Base-by-base conservation (phyloP, 768 basidiomycete species). In the Leccinellum albellum region DNA sequence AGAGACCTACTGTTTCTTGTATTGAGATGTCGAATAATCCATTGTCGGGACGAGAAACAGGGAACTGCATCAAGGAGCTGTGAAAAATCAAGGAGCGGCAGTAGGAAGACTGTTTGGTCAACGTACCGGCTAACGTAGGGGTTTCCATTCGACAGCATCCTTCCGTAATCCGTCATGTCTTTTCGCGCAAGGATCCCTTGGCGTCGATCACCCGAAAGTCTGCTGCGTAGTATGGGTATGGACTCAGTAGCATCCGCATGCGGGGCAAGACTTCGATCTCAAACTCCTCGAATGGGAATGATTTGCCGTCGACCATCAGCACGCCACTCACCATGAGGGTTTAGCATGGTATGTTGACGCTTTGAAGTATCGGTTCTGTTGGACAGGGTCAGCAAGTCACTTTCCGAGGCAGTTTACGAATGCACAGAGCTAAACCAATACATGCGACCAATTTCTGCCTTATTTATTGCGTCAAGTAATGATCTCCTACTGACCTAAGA, bases 21-120 rank as follows among this genome's bases (percentile, higher is more conserved):
- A 81, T 76, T 45, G 81, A 79, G 45, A 94, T 70, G 63, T 93
- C 91, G 52, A 94, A 84, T 33, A 85, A 69, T 0, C 91, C 90
- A 64, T 94, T 90, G 58, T 88, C 82, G 0, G 89, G 87, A 50
- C 86, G 68, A 21, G 89, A 89, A 5, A 90, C 85, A 0, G 91
- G 92, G 66, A 93, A 94, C 23, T 89, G 84, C 86, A 93, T 87
- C 33, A 87, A 77, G 56, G 88, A 86, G n/a, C 87, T 87, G 51
- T 57, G 15, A 45, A 28, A 57, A 50, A n/a, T 31, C 21, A 24
- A 24, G 31, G 14, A 31, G 44, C 48, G 1, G 35, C 14, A 24
- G 20, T 26, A n/a, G 4, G 3, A 33, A 45, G 10, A 32, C 8
- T 12, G 46, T 14, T 40, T 26, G 24, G 29, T 46, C 42, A 14